Conservation (phyloP, 495 filamentous ascomycete species). For the Aspergillus biplanus region DNA sequence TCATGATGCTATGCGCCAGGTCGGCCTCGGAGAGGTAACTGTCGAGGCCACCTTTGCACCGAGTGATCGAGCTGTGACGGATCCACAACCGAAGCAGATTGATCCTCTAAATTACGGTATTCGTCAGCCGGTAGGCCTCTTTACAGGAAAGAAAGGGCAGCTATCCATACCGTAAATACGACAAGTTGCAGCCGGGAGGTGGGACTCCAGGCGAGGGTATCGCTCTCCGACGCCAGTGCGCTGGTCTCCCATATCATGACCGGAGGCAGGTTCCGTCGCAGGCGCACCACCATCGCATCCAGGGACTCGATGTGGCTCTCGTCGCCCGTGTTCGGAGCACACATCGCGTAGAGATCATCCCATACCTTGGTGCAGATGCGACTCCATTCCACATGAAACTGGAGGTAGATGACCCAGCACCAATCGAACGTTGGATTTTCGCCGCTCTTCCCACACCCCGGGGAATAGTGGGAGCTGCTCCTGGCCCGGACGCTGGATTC, state of each 20-base stretch:
- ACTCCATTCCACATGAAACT: neutral
- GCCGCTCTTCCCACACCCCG: neutral
- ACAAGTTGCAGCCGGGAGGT: neutral
- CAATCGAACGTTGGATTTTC: neutral
- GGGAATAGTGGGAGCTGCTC: neutral
- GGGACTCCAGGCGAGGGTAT: neutral
- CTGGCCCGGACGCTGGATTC: neutral
- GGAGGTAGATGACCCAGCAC: neutral
- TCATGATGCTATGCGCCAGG: neutral
- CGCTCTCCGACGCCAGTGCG: neutral
- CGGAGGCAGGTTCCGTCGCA: neutral
- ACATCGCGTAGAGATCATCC: neutral
- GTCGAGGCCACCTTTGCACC: neutral
- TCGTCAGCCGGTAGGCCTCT: too few relatives aligned
- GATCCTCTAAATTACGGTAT: neutral
- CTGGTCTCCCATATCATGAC: neutral
- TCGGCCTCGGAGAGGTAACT: neutral
- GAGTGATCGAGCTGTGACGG: neutral
- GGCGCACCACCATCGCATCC: neutral
- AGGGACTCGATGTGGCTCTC: neutral
- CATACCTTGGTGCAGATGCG: neutral
- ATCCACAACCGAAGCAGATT: neutral
- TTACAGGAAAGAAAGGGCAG: too few relatives aligned
- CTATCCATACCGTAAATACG: neutral
- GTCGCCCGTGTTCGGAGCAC: neutral